Base-by-base conservation (phyloP, 2,329 filamentous ascomycete genomes). In the Neonectria coccinea region DNA sequence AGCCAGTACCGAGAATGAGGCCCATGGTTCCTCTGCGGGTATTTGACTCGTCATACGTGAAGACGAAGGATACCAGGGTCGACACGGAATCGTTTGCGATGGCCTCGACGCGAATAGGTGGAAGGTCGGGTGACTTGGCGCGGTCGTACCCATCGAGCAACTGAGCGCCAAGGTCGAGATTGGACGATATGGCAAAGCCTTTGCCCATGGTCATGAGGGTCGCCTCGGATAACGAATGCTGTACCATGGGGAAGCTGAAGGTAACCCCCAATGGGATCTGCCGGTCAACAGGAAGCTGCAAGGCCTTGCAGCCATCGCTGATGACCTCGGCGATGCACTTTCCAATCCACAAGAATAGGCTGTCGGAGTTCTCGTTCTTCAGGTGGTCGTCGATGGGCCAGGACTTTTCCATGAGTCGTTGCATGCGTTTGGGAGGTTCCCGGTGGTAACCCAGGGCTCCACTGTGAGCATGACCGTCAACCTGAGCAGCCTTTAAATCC, bases 21-120 rank as follows among this genome's bases (percentile, higher is more conserved):
- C 91, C 91, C 91, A 95, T 94, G 29, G 86, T 87, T 3, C 92
- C 90, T 66, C 89, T 88, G 65, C 88, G 90, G 62, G 86, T 85
- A 0, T 82, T 79, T 14, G 85, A 79, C 18, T 87, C 86, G 68
- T 88, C 88, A 57, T 89, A 89, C 60, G 89, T 86, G 77, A 93
- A 93, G 33, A 92, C 89, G 68, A 94, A 89, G 0, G 92, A 93
- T 39, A 92, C 88, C 25, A 95, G 83, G 0, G 92, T 95, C 6
- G 92, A 91, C 41, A 95, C 92, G 0, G 92, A 88, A 73, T 96
- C 92, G 73, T 95, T 96, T 41, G 92, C 88, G 67, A 96, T 94
- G 54, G 92, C 92, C 9, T 88, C 86, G 56, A 95, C 90, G 64
- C 85, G 86, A 67, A 96, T 86, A 12, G 83, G 85, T 1, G 92